phyloP scores from a whole-genome alignment of 768 basidiomycete genomes.

The Rhodotorula babjevae region DNA sequence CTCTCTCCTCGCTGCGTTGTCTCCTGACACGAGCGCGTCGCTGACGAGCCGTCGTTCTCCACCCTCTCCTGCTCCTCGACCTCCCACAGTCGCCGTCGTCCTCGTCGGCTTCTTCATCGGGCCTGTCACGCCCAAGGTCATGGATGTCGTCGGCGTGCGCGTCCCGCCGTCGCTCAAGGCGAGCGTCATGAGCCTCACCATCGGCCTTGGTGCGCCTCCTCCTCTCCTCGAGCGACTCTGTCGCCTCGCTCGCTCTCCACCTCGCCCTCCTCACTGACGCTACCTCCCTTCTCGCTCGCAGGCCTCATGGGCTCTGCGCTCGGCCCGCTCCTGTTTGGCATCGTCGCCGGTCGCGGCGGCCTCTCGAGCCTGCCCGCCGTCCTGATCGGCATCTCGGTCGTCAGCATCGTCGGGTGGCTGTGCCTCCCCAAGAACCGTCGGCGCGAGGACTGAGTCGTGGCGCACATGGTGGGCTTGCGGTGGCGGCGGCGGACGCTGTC shows the following conservation, averaged over 20 bases:
- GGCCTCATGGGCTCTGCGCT: constrained; percentile 27
- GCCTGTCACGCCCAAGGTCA: constrained; percentile 28
- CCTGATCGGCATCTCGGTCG: constrained; percentile 16
- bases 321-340: constrained; percentile 28
- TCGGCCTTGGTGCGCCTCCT: neutral
- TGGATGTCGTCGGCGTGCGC: constrained; percentile 15
- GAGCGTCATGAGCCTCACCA: constrained; percentile 1
- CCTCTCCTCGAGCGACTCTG: too few relatives aligned
- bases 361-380: constrained; percentile 12
- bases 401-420: constrained; percentile 1
- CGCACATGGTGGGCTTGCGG: too few relatives aligned
- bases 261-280: too few relatives aligned
- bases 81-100: constrained; percentile 20
- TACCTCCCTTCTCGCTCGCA: neutral
- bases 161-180: constrained; percentile 33
- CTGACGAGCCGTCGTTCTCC: too few relatives aligned
- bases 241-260: too few relatives aligned
- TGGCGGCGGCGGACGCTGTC: too few relatives aligned
- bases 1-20: neutral
- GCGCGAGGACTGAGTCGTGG: constrained; percentile 25
- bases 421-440: constrained; percentile 30
- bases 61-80: constrained; percentile 17
- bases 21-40: too few relatives aligned
- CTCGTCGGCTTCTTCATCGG: constrained; percentile 33
- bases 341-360: constrained; percentile 7